These are phyloP conservation scores for Alternaria solani DNA, from an alignment of 2,329 filamentous ascomycete genomes.

Conservation along the genomic window DNA sequence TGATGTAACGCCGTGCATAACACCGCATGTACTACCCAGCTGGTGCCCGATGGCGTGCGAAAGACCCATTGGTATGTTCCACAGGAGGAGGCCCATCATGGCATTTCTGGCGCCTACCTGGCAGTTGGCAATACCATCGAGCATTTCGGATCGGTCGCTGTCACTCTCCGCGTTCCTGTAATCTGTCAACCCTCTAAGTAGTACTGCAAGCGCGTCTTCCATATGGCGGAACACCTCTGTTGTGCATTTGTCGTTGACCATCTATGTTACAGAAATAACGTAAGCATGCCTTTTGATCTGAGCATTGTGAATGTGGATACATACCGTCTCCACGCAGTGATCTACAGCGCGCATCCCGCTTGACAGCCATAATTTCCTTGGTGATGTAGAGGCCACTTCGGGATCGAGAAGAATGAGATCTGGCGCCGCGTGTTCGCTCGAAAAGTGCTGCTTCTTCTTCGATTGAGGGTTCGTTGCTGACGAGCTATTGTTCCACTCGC, in stretches of 20 bases:
- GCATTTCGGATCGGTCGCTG: slow-evolving; percentile 14
- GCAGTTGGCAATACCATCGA: slow-evolving; percentile 30
- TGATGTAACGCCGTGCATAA: slow-evolving; percentile 35
- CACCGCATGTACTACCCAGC: slow-evolving; percentile 28
- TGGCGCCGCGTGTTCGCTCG: slow-evolving; percentile 22
- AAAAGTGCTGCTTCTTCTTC: slow-evolving; percentile 39
- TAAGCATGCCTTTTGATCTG: neutral
- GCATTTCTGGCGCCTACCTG: slow-evolving; percentile 32
- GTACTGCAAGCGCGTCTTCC: slow-evolving; percentile 30
- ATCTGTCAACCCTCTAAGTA: slow-evolving; percentile 30
- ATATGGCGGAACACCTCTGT: slow-evolving; percentile 25
- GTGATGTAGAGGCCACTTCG: slow-evolving; percentile 34
- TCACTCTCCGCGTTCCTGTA: slow-evolving; percentile 28
- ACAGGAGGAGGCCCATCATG: slow-evolving; percentile 31
- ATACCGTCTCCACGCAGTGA: slow-evolving; percentile 40
- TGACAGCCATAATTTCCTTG: slow-evolving; percentile 36
- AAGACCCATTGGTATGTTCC: slow-evolving; percentile 29
- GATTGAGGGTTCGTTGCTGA: slow-evolving; percentile 29
- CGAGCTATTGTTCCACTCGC: slow-evolving; percentile 36
- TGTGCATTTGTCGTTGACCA: slow-evolving; percentile 26
- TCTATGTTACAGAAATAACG: neutral
- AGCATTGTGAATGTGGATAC: neutral
- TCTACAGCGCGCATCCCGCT: slow-evolving; percentile 41
- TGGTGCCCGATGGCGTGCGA: slow-evolving; percentile 36
- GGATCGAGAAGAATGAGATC: slow-evolving; percentile 35